A percentile compares a stretch with the other conserved stretches of the same genome.
These are phyloP conservation scores for Castanea crenata DNA, from an alignment of 306 rosid species.

Conservation along the genomic window DNA sequence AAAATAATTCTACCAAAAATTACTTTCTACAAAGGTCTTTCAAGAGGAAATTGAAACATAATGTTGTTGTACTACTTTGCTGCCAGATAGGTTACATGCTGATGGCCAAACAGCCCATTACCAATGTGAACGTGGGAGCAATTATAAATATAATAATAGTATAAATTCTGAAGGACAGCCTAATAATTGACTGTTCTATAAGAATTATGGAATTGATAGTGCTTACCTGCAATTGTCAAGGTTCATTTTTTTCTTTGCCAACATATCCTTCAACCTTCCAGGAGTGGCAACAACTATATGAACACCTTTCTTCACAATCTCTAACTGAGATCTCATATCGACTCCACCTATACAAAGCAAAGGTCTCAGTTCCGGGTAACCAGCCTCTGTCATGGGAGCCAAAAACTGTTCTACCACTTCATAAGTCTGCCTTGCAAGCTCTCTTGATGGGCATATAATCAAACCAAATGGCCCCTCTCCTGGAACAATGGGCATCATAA, in stretches of 20 bases:
- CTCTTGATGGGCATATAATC: slow-evolving; percentile 87
- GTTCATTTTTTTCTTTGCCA: slow-evolving; percentile 91
- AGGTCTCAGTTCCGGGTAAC: slow-evolving; percentile 85
- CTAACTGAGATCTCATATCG: slow-evolving; percentile 83
- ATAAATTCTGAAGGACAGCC: background rate
- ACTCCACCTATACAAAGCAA: slow-evolving; percentile 95
- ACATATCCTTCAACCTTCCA: slow-evolving; percentile 93
- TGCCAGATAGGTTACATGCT: too few species aligned
- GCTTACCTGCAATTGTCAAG: slow-evolving; percentile 76
- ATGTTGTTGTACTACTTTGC: too few species aligned
- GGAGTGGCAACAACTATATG: slow-evolving; percentile 97
- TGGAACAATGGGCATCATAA: slow-evolving; percentile 84
- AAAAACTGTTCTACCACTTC: slow-evolving; percentile 84
- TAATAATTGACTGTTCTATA: background rate
- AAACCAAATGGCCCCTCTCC: slow-evolving; percentile 95
- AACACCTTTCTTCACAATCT: slow-evolving; percentile 85
- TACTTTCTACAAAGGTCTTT: too few species aligned
- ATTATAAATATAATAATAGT: background rate
- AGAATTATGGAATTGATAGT: background rate
- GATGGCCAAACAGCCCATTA: background rate
- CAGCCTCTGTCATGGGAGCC: slow-evolving; percentile 77
- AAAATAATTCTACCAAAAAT: too few species aligned
- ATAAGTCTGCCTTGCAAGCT: slow-evolving; percentile 90
- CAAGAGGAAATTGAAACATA: too few species aligned
- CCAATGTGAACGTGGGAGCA: background rate